Evolutionary conservation across 768 basidiomycete species (phyloP), one percentile per base, ranked within the genome.

Genomic region (Phlebiopsis gigantea): DNA sequence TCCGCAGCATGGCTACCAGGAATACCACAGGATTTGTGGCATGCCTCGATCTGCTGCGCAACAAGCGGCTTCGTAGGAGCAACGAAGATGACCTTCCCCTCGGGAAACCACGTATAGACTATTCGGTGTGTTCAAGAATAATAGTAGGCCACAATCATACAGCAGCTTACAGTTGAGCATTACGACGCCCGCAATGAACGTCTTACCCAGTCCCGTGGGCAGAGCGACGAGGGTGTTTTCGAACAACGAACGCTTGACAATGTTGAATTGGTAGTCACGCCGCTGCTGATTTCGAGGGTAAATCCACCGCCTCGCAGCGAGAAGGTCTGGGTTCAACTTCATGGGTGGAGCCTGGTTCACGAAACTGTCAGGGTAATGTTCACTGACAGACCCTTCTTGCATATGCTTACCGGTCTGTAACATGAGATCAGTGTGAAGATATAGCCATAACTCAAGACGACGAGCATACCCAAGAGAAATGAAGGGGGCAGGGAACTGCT

Each of bases 61-160:
- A 99, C 97, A 5, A 99, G 80, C 4, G 97, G 97, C 65, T 95
- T 96, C 2, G 97, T 94, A 1, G 96, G 96, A 0, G 96, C 96
- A 46, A 98, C 84, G 65, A 99, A 99, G 29, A 98, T 79, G 15
- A 98, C 87, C 64, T 93, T 95, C 17, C 92, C 91, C 46, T 87
- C 79, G 0, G 94, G 92, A 68, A 90, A 96, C 93, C 93, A 96
- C 31, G 90, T 85, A 64, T 93, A 96, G 68, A 81, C 92, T 59
- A 22, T 15, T 3, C n/a, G 1, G 21, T 14, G 12, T 7, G 6
- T 47, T n/a, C 63, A 46, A 60, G 28, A 41, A 55, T 44, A 21
- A 39, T 10, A 6, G 4, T 2, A 4, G 5, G 2, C 25, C 9
- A 21, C 14, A 44, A 47, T 24, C 31, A 24, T 24, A 19, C 49